A percentile compares a stretch with the other conserved stretches of the same genome.
phyloP scores from a whole-genome alignment of 352 stramenopile genomes.

The Globisporangium ultimum region DNA sequence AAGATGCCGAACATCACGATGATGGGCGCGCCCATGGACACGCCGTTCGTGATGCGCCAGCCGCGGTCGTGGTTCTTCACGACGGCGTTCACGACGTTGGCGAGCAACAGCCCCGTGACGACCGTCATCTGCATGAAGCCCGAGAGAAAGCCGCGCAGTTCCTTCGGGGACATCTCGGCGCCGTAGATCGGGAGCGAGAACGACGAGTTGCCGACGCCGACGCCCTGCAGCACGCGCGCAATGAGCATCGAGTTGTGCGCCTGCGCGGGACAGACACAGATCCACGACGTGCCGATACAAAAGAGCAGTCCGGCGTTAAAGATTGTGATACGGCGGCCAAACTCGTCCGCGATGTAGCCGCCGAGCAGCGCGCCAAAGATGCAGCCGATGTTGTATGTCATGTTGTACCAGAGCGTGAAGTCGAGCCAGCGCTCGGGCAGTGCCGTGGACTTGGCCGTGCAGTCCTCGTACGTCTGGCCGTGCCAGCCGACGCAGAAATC shows the following conservation, averaged over 20 bases:
- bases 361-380: constrained; percentile 28
- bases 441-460: constrained; percentile 11
- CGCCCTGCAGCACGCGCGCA: constrained; percentile 22
- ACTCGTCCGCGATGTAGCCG: constrained; percentile 26
- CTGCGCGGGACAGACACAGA: constrained; percentile 15
- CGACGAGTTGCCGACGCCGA: constrained; percentile 32
- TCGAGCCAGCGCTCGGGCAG: constrained; percentile 25
- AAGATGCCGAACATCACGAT: constrained; percentile 37
- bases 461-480: constrained; percentile 22
- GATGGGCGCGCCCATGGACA: constrained; percentile 22
- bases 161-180: constrained; percentile 31
- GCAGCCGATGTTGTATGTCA: constrained; percentile 34
- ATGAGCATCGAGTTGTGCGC: constrained; percentile 16
- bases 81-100: constrained; percentile 25
- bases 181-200: constrained; percentile 34
- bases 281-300: constrained; percentile 25
- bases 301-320: constrained; percentile 31
- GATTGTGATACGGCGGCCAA: constrained; percentile 27
- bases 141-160: constrained; percentile 29
- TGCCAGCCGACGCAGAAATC: constrained; percentile 31
- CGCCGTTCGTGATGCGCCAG: constrained; percentile 29
- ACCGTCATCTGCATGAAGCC: constrained; percentile 33
- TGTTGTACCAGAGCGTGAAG: constrained; percentile 31
- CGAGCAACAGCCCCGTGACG: constrained; percentile 21
- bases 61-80: constrained; percentile 17